phyloP scores from a whole-genome alignment of 2,329 filamentous ascomycete species.

The Ophiostoma ips region DNA sequence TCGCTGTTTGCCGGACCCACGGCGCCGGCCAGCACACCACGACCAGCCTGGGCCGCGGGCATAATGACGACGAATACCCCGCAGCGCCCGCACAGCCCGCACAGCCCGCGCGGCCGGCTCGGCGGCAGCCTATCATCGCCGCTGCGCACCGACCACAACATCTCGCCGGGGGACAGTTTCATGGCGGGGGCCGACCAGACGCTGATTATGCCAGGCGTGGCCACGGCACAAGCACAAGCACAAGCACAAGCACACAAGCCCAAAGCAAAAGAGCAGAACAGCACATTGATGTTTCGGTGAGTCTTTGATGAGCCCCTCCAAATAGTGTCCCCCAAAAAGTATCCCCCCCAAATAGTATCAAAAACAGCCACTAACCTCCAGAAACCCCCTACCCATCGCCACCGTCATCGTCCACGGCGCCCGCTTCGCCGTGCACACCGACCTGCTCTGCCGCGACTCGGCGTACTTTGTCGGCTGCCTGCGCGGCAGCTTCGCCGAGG shows the following conservation, averaged over 20 bases:
- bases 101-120: neutral
- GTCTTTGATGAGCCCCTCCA: neutral
- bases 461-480: conserved; percentile 13
- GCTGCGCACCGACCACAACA: neutral
- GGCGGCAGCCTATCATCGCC: neutral
- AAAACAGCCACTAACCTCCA: neutral
- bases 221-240: neutral
- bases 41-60: neutral
- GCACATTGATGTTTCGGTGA: conserved; percentile 8
- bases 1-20: neutral
- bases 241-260: neutral
- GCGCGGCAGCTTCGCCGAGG: conserved; percentile 13
- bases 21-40: neutral
- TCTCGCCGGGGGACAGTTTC: neutral
- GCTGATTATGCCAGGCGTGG: neutral
- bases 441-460: conserved; percentile 13
- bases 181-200: neutral
- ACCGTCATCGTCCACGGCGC: conserved; percentile 11
- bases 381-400: conserved; percentile 9
- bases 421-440: conserved; percentile 11
- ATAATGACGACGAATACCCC: neutral
- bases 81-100: neutral
- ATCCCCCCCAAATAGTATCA: neutral
- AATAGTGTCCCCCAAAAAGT: no score
- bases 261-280: neutral